Evolutionary conservation across 1,139 yeast genomes (phyloP).

Genomic region (Candida anutae): DNA sequence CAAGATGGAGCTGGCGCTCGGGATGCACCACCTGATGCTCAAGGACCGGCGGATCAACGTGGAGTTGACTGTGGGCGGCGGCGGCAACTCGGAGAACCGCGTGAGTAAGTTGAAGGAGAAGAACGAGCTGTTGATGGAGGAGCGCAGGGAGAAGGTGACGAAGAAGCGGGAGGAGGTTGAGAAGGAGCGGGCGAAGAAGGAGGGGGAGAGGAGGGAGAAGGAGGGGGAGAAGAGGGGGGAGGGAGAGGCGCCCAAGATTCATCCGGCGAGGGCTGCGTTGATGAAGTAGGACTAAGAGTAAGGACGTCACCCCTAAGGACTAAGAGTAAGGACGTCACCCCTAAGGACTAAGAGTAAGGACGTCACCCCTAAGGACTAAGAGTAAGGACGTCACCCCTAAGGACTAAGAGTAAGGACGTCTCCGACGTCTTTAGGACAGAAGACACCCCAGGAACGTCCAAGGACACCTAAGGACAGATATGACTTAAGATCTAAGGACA

Average conservation of each 20-base stretch:
- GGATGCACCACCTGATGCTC: slow-evolving; percentile 69
- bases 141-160: slow-evolving; percentile 46
- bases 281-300: slow-evolving; percentile 20
- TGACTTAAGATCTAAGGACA: too few relatives aligned
- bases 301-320: too few relatives aligned
- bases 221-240: slow-evolving; percentile 15
- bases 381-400: too few relatives aligned
- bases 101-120: slow-evolving; percentile 66
- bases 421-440: too few relatives aligned
- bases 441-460: too few relatives aligned
- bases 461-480: too few relatives aligned
- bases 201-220: slow-evolving; percentile 3
- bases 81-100: slow-evolving; percentile 78
- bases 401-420: too few relatives aligned
- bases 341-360: too few relatives aligned
- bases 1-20: slow-evolving; percentile 74
- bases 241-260: slow-evolving; percentile 32
- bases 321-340: too few relatives aligned
- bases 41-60: slow-evolving; percentile 78
- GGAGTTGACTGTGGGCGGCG: slow-evolving; percentile 96
- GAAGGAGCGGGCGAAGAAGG: slow-evolving; percentile 6
- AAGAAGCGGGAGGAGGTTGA: slow-evolving; percentile 25
- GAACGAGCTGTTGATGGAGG: slow-evolving; percentile 64
- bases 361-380: too few relatives aligned
- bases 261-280: slow-evolving; percentile 51